Conservation (phyloP, 257 asterid genomes). For the Solanum phureja region DNA sequence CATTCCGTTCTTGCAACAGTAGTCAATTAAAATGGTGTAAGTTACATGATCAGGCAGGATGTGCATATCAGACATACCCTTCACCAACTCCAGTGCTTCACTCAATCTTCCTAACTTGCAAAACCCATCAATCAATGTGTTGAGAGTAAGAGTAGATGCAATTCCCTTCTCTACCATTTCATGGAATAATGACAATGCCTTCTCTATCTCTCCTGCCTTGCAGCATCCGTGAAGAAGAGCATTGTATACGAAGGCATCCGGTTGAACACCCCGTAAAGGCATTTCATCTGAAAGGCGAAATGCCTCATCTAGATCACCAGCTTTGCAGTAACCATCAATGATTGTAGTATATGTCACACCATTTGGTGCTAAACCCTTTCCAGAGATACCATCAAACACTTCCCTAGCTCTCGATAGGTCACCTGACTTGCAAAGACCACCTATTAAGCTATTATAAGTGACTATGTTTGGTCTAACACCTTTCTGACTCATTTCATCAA, state of each 20-base stretch:
- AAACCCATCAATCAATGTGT: conserved; percentile 58
- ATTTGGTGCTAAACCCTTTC: conserved; percentile 47
- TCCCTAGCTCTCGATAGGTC: conserved; percentile 50
- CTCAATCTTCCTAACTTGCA: conserved; percentile 57
- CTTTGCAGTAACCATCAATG: conserved; percentile 74
- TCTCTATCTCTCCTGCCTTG: conserved; percentile 57
- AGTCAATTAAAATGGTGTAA: conserved; percentile 60
- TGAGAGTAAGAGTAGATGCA: conserved; percentile 56
- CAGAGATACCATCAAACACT: conserved; percentile 47
- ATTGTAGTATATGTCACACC: conserved; percentile 66
- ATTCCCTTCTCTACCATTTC: conserved; percentile 44
- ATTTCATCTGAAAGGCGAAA: conserved; percentile 55
- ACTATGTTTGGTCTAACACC: conserved; percentile 65
- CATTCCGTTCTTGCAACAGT: conserved; percentile 45
- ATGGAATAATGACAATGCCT: conserved; percentile 44
- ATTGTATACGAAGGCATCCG: conserved; percentile 60
- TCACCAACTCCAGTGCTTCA: conserved; percentile 52
- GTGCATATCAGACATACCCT: conserved; percentile 45
- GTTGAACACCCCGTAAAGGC: conserved; percentile 41
- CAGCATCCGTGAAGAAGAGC: conserved; percentile 74
- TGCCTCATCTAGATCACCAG: conserved; percentile 48
- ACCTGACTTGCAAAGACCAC: conserved; percentile 64
- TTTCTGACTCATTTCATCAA: conserved; percentile 52
- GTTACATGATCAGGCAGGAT: conserved; percentile 67
- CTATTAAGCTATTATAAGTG: conserved; percentile 69